Base-by-base conservation (phyloP, 345 rosid species). In the Microcos paniculata region DNA sequence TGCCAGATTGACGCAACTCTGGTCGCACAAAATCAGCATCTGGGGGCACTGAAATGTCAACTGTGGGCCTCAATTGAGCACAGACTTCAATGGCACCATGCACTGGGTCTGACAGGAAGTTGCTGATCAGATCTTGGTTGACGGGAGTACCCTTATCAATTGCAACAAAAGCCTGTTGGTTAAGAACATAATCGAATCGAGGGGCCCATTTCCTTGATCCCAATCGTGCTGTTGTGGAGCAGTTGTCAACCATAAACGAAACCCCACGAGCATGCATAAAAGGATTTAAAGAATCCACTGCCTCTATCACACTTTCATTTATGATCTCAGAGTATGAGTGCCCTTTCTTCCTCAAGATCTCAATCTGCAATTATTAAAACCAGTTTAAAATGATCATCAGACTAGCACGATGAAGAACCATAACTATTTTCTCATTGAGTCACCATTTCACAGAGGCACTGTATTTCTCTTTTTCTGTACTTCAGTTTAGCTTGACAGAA, bases 171-270 rank as follows among this genome's bases (percentile, higher is more conserved):
- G 97, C 94, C 69, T 91, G 98, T 35, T 93, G 98, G n/a, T 90
- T 87, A 58, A 95, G 79, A 84, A 87, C 76, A 82, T 94, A 92
- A 73, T 92, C 98, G 8, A 94, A 94, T 23, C 94, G 84, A 5
- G 98, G 98, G 0, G 98, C 98, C 98, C 97, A 92, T 70, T 94
- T 94, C 75, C 98, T 89, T 10, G 98, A 92, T 45, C 98, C 98
- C 45, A 94, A 79, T 49, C 98, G 88, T 33, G 98, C 98, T 4
- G 98, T 94, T 18, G 98, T 94, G 0, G 98, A 94, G 82, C 97
- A 90, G 79, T 94, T 94, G 77, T 94, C 98, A 19, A 91, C 98
- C 98, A 92, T 92, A 81, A 95, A 95, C 1, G 97, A 93, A 71
- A 95, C 93, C 75, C 99, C 98, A 5, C 98, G 92, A 4, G 99